Percentiles rank a stretch among this genome's conserved stretches.
phyloP scores from a whole-genome alignment of 208 protist genomes.

The Wallacemonas collosoma region DNA sequence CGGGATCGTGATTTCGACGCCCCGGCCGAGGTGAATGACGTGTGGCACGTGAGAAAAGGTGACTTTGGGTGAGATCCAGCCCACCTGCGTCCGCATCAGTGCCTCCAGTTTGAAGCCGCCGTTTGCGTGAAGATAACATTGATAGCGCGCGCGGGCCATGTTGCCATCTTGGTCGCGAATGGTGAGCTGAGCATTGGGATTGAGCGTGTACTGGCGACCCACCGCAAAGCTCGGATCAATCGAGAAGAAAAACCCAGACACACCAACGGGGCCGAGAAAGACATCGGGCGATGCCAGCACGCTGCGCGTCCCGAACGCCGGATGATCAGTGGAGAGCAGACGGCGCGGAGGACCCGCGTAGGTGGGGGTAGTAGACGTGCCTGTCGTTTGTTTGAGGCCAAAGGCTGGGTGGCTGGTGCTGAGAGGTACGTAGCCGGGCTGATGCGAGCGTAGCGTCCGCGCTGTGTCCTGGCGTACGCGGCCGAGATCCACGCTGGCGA shows the following conservation, averaged over 20 bases:
- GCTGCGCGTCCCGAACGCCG: constrained; percentile 62
- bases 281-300: constrained; percentile 46
- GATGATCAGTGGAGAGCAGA: constrained; percentile 74
- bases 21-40: constrained; percentile 76
- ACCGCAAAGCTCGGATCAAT: constrained; percentile 73
- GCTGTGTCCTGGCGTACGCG: constrained; percentile 23
- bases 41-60: constrained; percentile 73
- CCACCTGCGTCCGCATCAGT: constrained; percentile 76
- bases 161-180: constrained; percentile 69
- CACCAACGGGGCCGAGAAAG: constrained; percentile 65
- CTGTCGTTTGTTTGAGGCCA: constrained; percentile 60
- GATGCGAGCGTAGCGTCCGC: constrained; percentile 30
- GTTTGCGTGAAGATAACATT: constrained; percentile 63
- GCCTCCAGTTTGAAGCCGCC: constrained; percentile 76
- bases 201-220: constrained; percentile 61
- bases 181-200: constrained; percentile 86
- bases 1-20: constrained; percentile 81
- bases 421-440: constrained; percentile 42
- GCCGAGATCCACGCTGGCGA: constrained; percentile 37
- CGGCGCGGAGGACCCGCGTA: constrained; percentile 4
- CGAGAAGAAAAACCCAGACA: constrained; percentile 85
- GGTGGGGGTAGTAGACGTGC: constrained; percentile 22
- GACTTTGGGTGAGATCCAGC: constrained; percentile 86
- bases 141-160: constrained; percentile 75
- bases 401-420: constrained; percentile 71